phyloP scores from a whole-genome alignment of 768 basidiomycete species.

The Boletus rex-veris region DNA sequence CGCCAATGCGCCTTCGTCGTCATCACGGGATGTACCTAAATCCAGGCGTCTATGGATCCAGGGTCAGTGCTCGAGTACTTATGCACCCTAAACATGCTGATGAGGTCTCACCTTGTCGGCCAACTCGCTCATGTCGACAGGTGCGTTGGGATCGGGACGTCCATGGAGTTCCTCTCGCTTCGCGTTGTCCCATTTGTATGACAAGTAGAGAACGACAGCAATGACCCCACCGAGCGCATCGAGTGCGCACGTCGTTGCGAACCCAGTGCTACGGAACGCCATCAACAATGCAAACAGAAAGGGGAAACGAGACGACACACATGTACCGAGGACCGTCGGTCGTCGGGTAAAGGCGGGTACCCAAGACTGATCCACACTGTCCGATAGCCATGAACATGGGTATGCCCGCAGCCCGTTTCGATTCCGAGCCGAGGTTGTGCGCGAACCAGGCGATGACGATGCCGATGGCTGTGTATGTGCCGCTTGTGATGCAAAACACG shows the following conservation, averaged over 20 bases:
- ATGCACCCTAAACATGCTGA: not conserved
- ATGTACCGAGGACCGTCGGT: conserved; percentile 62
- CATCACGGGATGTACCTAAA: conserved; percentile 23
- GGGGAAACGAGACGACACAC: conserved; percentile 36
- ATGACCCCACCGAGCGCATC: conserved; percentile 13
- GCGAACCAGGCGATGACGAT: conserved; percentile 76
- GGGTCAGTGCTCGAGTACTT: not conserved
- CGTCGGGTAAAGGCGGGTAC: conserved; percentile 68
- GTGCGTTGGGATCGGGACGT: conserved; percentile 39
- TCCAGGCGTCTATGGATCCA: conserved; percentile 8
- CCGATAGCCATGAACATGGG: conserved; percentile 80
- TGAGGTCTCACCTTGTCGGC: conserved; percentile 54
- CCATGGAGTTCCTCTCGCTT: conserved; percentile 53
- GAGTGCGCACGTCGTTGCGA: conserved; percentile 47
- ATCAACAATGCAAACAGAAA: not conserved
- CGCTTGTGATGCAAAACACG: conserved; percentile 71
- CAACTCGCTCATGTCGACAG: conserved; percentile 59
- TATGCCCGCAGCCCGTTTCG: conserved; percentile 72
- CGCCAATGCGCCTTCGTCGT: not conserved
- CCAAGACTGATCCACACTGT: conserved; percentile 73
- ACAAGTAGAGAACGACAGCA: conserved; percentile 50
- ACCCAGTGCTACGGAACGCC: conserved; percentile 40
- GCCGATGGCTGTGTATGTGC: conserved; percentile 75
- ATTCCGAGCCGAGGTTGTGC: conserved; percentile 76
- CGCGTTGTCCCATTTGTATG: conserved; percentile 60